Evolutionary conservation across 345 rosid species (phyloP), one percentile per base, ranked within the genome.

Genomic region (Balakata baccata): DNA sequence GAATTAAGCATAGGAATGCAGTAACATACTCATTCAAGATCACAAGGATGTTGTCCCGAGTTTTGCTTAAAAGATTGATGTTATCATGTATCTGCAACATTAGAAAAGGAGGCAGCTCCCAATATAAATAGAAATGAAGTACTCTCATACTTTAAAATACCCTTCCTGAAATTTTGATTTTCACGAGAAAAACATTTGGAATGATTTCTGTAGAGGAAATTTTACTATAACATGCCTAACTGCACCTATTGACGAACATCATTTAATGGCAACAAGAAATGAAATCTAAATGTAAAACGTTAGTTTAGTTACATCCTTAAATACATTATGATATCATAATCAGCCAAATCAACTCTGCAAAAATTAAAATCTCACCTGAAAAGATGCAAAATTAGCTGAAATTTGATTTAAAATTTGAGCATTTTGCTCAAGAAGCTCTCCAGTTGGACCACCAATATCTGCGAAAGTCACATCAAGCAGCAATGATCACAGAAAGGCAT

Each of bases 361-460:
- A 29, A 41, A 41, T 34, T 11, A 34, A 49, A 29, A 13, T 29
- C 61, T 85, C 71, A 90, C 97, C 95, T 92, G 95, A 68, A 83
- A 86, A 74, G 89, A 77, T 29, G 88, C 77, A 73, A 92, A 88
- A 80, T 92, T 92, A 54, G 89, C 53, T 70, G 92, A 84, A 66
- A 90, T 84, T 85, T 88, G 95, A 80, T 79, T 84, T 69, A 92
- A 85, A 82, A 89, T 84, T 59, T 92, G 91, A 62, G 93, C 77
- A 82, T 87, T 90, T 81, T 90, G 87, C 84, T 88, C 93, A 47
- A 92, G 87, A 78, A 92, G 89, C 74, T 90, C 89, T 77, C 92
- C 92, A 3, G 86, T 85, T 54, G 80, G 79, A 76, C 93, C 93
- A 72, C 93, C 93, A 72, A 92, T 92, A 71, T 83, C 97, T 92